Base-by-base conservation (phyloP, 2,329 filamentous ascomycete species). In the Trichoderma endophyticum region DNA sequence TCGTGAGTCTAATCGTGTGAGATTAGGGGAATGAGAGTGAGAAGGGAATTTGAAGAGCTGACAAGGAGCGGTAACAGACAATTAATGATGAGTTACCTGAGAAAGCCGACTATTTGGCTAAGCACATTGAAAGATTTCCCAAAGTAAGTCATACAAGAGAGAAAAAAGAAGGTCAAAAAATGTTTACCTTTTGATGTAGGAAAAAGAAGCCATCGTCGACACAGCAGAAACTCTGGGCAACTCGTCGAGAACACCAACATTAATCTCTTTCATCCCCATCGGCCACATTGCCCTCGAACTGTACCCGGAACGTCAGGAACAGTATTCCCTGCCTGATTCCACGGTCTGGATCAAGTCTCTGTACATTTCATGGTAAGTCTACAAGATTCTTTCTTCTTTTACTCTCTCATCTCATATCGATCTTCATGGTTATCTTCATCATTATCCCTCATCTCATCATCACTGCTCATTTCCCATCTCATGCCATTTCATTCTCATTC, bases 331-430 rank as follows among this genome's bases (percentile, higher is more conserved):
- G 39, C 78, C 79, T 21, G 72, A 75, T 15, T 77, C 75, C 14
- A 81, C 80, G 5, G 76, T 81, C 39, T 84, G 82, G 82, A 75
- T 84, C 34, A 81, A 82, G 65, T 79, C 78, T 7, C 78, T 84
- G 21, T 85, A 82, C 75, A 78, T 85, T 70, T 84, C 83, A 51
- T 78, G 78, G 74, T 78, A 73, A 39, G 66, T 26, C 3, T 2
- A 3, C 15, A 43, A 14, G 6, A 21, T 7, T 3, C n/a, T 30
- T n/a, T 5, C 3, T 5, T 4, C 2, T 18, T 21, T 21, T 48
- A 0, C 48, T 24, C 48, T 24, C 57, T 43, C n/a, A 30, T 21
- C 28, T n/a, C 14, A 4, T 15, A 5, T 34, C 24, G 59, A 24
- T 36, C 7, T 32, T 32, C 30, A 32, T 3, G 30, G 30, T 11